Evolutionary conservation across 2,329 filamentous ascomycete species (phyloP), one percentile per base, ranked within the genome.

Genomic region (Byssothecium circinans): DNA sequence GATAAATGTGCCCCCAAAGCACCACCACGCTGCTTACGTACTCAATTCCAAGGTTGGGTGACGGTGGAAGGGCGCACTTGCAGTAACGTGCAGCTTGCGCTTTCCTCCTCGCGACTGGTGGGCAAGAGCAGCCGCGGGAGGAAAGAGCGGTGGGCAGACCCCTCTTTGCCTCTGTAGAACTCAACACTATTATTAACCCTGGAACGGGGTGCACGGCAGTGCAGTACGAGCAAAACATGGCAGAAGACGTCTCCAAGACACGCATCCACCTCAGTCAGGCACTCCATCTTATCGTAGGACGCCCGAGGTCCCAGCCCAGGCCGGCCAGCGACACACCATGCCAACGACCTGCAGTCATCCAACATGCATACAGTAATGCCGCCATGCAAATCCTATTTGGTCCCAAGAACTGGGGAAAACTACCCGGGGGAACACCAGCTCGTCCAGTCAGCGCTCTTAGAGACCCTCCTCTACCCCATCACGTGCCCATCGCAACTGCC

Each of bases 361-460:
- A n/a, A n/a, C n/a, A n/a, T n/a, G n/a, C n/a, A n/a, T n/a, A n/a
- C n/a, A n/a, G n/a, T n/a, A n/a, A n/a, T n/a, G n/a, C n/a, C n/a
- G n/a, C 52, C 51, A 33, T 47, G 6, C 50, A 50, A 48, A 55
- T 56, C 57, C 56, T 41, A 61, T 62, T 58, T 51, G 56, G 23
- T 46, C 47, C 44, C 52, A 56, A 47, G 47, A 45, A 51, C 49
- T 57, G 58, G 58, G 23, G 51, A 54, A 50, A 39, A 48, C 49
- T 38, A 43, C 49, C 44, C 42, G 32, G 45, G 52, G 47, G 39
- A 30, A 10, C 14, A 5, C 35, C 35, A 17, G 19, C 50, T 40
- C 45, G 34, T 18, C 52, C 49, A 54, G 15, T 54, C 33, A 47
- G 32, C 33, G 11, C 17, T 37, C 36, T 35, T 47, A 41, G 49